Conservation (phyloP, 768 basidiomycete genomes). For the Hygrocybe coccinea region DNA sequence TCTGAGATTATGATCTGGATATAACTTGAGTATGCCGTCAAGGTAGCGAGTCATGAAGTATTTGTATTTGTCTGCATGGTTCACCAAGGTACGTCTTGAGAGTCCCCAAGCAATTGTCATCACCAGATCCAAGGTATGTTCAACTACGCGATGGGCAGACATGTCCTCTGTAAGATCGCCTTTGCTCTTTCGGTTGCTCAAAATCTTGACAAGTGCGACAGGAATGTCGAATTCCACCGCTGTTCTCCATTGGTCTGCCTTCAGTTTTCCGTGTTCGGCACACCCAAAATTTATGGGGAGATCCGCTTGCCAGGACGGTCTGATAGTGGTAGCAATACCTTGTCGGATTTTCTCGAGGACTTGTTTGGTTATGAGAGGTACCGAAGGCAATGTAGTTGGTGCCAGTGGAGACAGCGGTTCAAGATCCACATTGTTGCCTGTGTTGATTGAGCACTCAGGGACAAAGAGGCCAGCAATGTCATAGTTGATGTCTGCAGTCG, state of each 20-base stretch:
- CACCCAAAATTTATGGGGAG: slow-evolving; percentile 5
- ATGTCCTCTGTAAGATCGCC: neutral
- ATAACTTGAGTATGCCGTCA: slow-evolving; percentile 12
- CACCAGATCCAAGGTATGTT: slow-evolving; percentile 21
- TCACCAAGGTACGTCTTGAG: slow-evolving; percentile 16
- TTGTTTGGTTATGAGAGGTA: neutral
- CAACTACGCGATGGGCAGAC: slow-evolving; percentile 4
- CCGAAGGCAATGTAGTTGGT: too few species aligned
- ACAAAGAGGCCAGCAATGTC: too few species aligned
- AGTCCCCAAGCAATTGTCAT: slow-evolving; percentile 18
- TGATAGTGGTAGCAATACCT: slow-evolving; percentile 1
- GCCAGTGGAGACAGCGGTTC: too few species aligned
- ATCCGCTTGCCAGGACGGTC: slow-evolving; percentile 9
- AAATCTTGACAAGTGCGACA: slow-evolving; percentile 15
- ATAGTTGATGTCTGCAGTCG: too few species aligned
- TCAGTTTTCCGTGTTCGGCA: slow-evolving; percentile 18
- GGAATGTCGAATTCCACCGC: slow-evolving; percentile 17
- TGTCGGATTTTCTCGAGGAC: slow-evolving; percentile 1
- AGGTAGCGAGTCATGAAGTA: slow-evolving; percentile 16
- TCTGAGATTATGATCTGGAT: slow-evolving; percentile 12
- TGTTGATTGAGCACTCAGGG: too few species aligned
- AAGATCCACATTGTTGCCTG: too few species aligned
- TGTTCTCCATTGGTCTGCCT: slow-evolving; percentile 24
- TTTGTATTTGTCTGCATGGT: slow-evolving; percentile 5
- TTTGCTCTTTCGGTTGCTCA: slow-evolving; percentile 12